Conservation (phyloP, 257 asterid species). For the Solanum rostratum region DNA sequence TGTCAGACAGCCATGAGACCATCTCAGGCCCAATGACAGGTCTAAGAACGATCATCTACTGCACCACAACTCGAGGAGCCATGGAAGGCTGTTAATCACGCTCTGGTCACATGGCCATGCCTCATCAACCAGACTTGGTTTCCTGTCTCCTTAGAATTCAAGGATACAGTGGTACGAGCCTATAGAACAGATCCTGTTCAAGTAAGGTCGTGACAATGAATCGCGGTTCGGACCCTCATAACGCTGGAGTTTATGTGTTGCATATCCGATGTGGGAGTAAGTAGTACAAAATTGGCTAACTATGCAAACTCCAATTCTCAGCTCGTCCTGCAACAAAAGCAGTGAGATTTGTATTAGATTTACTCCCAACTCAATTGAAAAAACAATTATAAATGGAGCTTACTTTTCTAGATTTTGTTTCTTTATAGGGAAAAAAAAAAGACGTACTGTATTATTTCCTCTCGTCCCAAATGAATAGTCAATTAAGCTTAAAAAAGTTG, state of each 20-base stretch:
- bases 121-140: conserved; percentile 9
- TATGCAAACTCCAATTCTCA: not conserved
- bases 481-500: too few species aligned
- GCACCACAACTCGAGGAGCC: not conserved
- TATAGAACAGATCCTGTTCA: not conserved
- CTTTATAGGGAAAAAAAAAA: too few species aligned
- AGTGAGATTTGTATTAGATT: too few species aligned
- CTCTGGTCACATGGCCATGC: not conserved
- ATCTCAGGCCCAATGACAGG: not conserved
- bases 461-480: too few species aligned
- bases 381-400: too few species aligned
- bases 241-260: not conserved
- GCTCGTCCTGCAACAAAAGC: too few species aligned
- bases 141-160: conserved; percentile 9
- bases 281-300: not conserved
- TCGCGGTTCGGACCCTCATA: not conserved
- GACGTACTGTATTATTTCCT: too few species aligned
- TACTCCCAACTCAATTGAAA: too few species aligned
- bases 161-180: not conserved
- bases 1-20: not conserved
- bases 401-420: too few species aligned
- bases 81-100: not conserved
- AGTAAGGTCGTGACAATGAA: not conserved
- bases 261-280: not conserved
- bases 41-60: not conserved